Conservation (phyloP, 139 green algal species). For the Ulvella scutata region DNA sequence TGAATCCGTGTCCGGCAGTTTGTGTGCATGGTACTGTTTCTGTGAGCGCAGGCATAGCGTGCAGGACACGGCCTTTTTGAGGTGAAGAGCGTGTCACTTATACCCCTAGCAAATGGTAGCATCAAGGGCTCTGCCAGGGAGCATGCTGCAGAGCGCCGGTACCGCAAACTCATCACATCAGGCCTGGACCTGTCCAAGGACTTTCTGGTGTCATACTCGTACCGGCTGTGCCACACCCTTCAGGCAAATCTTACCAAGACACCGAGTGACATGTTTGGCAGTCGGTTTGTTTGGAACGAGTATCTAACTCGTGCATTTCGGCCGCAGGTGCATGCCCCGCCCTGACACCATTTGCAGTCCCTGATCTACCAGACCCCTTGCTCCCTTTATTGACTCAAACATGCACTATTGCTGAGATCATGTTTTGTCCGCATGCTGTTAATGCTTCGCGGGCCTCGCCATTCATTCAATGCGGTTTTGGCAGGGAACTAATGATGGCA, state of each 20-base stretch:
- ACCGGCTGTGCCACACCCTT: constrained; percentile 50
- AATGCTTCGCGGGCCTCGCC: background rate
- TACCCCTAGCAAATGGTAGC: background rate
- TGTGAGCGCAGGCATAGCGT: no score
- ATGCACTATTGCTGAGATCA: no score
- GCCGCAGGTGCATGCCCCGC: background rate
- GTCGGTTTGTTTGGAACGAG: constrained; percentile 90
- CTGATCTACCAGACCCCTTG: no score
- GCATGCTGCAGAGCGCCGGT: constrained; percentile 21
- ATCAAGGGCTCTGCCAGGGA: background rate
- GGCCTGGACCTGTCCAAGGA: constrained; percentile 75
- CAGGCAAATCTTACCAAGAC: constrained; percentile 39
- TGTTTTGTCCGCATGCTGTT: background rate
- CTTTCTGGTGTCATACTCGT: constrained; percentile 90
- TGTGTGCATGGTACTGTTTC: no score
- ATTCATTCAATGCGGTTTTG: background rate
- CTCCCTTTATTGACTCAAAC: no score
- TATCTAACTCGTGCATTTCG: constrained; percentile 40
- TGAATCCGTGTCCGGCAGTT: no score
- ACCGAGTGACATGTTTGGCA: constrained; percentile 24
- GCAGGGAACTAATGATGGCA: constrained; percentile 25
- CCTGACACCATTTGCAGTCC: background rate
- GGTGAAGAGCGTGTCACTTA: constrained; percentile 4
- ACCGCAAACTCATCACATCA: constrained; percentile 58
- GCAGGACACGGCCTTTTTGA: background rate